Percentiles rank a stretch among this genome's conserved stretches.
Conservation (phyloP, 768 basidiomycete genomes). For the Suillus subluteus region DNA sequence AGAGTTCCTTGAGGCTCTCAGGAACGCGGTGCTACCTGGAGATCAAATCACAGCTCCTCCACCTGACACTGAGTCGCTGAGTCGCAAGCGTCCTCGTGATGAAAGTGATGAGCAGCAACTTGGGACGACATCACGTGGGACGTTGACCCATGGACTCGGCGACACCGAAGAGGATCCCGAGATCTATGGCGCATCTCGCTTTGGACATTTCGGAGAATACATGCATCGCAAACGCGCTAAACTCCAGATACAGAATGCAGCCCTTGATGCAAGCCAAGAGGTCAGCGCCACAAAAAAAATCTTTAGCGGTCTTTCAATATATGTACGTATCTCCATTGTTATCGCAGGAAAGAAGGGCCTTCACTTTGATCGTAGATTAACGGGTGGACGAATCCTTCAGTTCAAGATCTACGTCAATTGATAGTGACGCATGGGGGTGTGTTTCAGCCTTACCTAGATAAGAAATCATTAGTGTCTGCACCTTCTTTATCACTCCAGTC, state of each 20-base stretch:
- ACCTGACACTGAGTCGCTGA: not conserved
- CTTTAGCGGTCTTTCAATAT: conserved; percentile 77
- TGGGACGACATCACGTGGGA: not conserved
- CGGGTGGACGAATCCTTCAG: conserved; percentile 85
- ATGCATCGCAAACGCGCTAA: conserved; percentile 92
- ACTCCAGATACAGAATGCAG: conserved; percentile 77
- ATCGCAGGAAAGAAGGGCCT: not conserved
- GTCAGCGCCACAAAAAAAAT: conserved; percentile 46
- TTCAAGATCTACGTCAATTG: conserved; percentile 80
- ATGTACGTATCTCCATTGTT: conserved; percentile 58
- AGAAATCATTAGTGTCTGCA: conserved; percentile 71
- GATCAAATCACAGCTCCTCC: conserved; percentile 31
- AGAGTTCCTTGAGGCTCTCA: conserved; percentile 53
- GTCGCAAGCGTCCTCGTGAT: not conserved
- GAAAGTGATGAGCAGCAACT: not conserved
- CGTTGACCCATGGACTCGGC: not conserved
- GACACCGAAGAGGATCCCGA: conserved; percentile 40
- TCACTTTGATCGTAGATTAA: conserved; percentile 63
- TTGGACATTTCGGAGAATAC: conserved; percentile 87
- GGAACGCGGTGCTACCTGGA: conserved; percentile 49
- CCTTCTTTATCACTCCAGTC: conserved; percentile 17
- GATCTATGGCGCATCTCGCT: conserved; percentile 77
- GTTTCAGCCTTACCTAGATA: conserved; percentile 84
- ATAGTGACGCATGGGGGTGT: conserved; percentile 83
- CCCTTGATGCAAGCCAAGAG: conserved; percentile 32